Evolutionary conservation across 305 asterid genomes (phyloP).

Genomic region (Fraxinus latifolia): DNA sequence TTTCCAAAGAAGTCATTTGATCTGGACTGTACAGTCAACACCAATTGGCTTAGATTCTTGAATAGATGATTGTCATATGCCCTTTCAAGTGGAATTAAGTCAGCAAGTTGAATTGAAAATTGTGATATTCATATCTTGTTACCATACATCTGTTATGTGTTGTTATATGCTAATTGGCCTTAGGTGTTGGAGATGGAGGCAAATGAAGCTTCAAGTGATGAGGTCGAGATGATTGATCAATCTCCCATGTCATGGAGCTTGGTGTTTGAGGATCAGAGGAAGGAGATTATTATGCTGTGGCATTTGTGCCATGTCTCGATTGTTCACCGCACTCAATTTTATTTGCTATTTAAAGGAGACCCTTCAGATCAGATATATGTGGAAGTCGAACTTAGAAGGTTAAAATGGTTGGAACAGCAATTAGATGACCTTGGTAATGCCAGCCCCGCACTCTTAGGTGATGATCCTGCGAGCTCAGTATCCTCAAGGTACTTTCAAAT

Average conservation of each 20-base stretch:
- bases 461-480: constrained; percentile 81
- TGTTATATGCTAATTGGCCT: not conserved
- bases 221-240: constrained; percentile 40
- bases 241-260: constrained; percentile 61
- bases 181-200: constrained; percentile 89
- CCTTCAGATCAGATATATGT: constrained; percentile 77
- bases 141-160: not conserved
- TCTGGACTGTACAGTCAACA: not conserved
- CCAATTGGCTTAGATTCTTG: not conserved
- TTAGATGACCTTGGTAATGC: constrained; percentile 88
- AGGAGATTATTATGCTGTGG: constrained; percentile 89
- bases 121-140: not conserved
- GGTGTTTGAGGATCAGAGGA: constrained; percentile 72
- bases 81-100: not conserved
- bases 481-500: constrained; percentile 60
- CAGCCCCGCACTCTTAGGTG: constrained; percentile 94
- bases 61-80: not conserved
- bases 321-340: constrained; percentile 83
- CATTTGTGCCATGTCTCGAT: constrained; percentile 89
- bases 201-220: constrained; percentile 58
- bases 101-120: not conserved
- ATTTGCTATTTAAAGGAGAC: constrained; percentile 76
- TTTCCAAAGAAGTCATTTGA: not conserved
- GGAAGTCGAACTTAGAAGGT: constrained; percentile 87
- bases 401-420: constrained; percentile 91